Evolutionary conservation across 768 basidiomycete species (phyloP), one percentile per base, ranked within the genome.

Genomic region (Tulasnella sp.): DNA sequence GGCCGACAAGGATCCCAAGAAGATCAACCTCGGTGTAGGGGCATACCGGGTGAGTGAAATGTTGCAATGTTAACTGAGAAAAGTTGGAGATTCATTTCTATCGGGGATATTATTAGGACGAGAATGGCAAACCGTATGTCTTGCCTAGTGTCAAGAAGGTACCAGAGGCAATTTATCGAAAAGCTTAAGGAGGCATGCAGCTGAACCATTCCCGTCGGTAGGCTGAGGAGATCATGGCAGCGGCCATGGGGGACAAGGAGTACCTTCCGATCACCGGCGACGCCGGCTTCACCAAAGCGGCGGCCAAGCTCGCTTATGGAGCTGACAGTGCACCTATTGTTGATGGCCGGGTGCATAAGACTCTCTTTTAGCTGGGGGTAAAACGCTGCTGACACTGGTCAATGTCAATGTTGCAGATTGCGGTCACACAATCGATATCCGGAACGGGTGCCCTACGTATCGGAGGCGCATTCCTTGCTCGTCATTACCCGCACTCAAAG

Each of bases 1-100:
- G 75, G 90, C 91, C 45, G 92, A 97, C 80, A 84, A 82, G 67
- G 83, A 87, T 70, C 76, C 87, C 17, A 83, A 84, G 64, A 98
- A 98, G 73, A 94, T 99, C 68, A 99, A 98, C 74, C 78, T 99
- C 60, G 96, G 96, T 68, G 96, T 97, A 64, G 96, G 96, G 66
- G 89, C 91, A 46, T 97, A 92, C 78, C 81, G 96, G 61, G 57
- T 59, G 44, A 38, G 54, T 46, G 12, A 10, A 25, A 19, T 24
- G 34, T 21, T 44, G 15, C 27, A 22, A 48, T 43, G 30, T 25
- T 44, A 19, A n/a, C 34, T 24, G 24, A 49, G 46, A 41, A 2
- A 31, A 49, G 30, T 59, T 59, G 57, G 49, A n/a, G n/a, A n/a
- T n/a, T n/a, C n/a, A n/a, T n/a, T n/a, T n/a, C n/a, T n/a, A n/a